Evolutionary conservation across 139 green algal species (phyloP).

Genomic region (Chlorella sp.): DNA sequence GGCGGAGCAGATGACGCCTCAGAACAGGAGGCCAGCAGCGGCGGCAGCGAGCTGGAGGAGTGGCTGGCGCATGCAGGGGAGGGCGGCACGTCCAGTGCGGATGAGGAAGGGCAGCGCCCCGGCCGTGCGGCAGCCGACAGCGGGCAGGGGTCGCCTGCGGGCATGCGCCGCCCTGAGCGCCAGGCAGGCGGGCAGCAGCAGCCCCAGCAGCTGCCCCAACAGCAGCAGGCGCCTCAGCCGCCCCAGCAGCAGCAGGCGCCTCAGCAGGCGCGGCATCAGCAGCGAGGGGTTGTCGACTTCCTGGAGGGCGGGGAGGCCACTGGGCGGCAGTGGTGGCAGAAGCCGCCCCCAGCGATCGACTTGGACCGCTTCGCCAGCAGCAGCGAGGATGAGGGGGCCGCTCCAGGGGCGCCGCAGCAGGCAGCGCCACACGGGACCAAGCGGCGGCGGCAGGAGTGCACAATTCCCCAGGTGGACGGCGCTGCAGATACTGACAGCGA

Average conservation of each 20-base stretch:
- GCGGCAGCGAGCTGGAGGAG: slow-evolving; percentile 22
- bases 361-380: slow-evolving; percentile 38
- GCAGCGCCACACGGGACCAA: neutral
- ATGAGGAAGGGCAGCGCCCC: neutral
- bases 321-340: slow-evolving; percentile 13
- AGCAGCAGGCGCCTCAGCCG: neutral
- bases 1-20: neutral
- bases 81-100: neutral
- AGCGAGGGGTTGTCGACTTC: slow-evolving; percentile 1
- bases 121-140: neutral
- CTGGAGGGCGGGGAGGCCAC: neutral
- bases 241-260: neutral
- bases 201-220: neutral
- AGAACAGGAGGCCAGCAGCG: neutral
- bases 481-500: slow-evolving; percentile 27
- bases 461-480: slow-evolving; percentile 47
- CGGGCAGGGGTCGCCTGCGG: neutral
- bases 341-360: neutral
- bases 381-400: slow-evolving; percentile 22
- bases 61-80: neutral
- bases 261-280: neutral
- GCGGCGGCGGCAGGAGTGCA: neutral
- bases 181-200: neutral
- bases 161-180: neutral
- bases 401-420: too few species aligned